Evolutionary conservation across 495 filamentous ascomycete species (phyloP).

Genomic region (Neurospora sp.): DNA sequence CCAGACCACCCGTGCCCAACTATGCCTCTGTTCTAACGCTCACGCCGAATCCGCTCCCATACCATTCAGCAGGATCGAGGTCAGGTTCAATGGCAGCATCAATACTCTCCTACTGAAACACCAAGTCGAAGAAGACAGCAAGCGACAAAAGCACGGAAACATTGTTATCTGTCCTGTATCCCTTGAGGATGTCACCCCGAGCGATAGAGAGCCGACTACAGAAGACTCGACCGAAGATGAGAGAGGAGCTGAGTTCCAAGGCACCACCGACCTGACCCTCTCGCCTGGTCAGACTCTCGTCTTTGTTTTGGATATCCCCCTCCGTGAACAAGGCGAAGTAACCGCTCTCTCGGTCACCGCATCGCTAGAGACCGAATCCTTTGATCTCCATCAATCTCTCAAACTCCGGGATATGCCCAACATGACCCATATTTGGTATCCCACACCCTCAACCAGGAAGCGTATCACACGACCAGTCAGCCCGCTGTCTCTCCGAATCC

Average conservation of each 20-base stretch:
- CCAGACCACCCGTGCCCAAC: constrained; percentile 61
- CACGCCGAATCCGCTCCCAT: constrained; percentile 53
- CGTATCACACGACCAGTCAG: constrained; percentile 35
- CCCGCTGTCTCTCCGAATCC: constrained; percentile 50
- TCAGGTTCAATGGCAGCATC: constrained; percentile 61
- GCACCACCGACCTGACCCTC: constrained; percentile 58
- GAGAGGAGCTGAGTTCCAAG: constrained; percentile 27
- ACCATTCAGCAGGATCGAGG: constrained; percentile 50
- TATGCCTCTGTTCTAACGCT: constrained; percentile 62
- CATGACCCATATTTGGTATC: constrained; percentile 45
- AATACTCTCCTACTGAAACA: constrained; percentile 44
- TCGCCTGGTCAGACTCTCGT: constrained; percentile 57
- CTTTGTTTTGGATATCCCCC: constrained; percentile 58
- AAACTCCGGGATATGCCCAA: constrained; percentile 36
- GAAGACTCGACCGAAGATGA: constrained; percentile 20
- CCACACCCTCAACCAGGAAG: constrained; percentile 34
- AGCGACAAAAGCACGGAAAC: constrained; percentile 4
- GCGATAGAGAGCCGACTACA: constrained; percentile 15
- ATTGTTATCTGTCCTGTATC: constrained; percentile 6
- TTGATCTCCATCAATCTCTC: constrained; percentile 57
- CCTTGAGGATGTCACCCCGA: constrained; percentile 3
- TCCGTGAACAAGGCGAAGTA: constrained; percentile 73
- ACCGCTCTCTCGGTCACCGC: constrained; percentile 55
- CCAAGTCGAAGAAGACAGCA: constrained; percentile 2
- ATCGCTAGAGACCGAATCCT: constrained; percentile 50